Conservation (phyloP, 805 yeast genomes). For the Lipomyces orientalis region DNA sequence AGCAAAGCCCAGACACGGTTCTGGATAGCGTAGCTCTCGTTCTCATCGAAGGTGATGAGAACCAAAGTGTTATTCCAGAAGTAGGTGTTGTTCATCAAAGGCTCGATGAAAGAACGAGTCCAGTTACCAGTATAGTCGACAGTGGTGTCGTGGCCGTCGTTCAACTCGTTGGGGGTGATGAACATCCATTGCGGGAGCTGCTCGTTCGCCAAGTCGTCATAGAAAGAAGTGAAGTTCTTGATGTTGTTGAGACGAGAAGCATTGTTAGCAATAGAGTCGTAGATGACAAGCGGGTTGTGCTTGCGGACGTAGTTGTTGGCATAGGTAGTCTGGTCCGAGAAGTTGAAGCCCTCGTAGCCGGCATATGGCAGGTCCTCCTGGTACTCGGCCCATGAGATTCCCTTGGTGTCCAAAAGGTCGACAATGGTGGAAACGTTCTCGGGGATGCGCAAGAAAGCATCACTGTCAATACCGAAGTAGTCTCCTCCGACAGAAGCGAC, state of each 20-base stretch:
- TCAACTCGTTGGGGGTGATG: conserved; percentile 60
- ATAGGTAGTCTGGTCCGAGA: conserved; percentile 50
- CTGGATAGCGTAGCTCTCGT: conserved; percentile 51
- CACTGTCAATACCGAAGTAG: conserved; percentile 56
- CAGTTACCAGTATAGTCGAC: conserved; percentile 55
- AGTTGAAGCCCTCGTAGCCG: conserved; percentile 57
- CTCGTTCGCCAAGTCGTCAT: conserved; percentile 50
- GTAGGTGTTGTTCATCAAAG: conserved; percentile 49
- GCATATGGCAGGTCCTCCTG: conserved; percentile 60
- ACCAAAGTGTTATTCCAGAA: conserved; percentile 55
- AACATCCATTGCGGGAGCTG: conserved; percentile 58
- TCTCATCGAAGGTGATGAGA: conserved; percentile 58
- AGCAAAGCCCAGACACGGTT: conserved; percentile 55
- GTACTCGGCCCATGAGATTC: conserved; percentile 61
- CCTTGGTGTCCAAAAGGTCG: conserved; percentile 54
- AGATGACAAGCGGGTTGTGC: conserved; percentile 56
- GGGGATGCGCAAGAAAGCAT: conserved; percentile 54
- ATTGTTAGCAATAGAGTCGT: conserved; percentile 49
- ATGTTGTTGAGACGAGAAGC: conserved; percentile 51
- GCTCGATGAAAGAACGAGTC: conserved; percentile 51
- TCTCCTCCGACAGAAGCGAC: conserved; percentile 58
- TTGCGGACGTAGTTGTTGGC: conserved; percentile 59
- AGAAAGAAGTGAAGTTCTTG: conserved; percentile 56
- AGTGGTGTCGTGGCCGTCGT: conserved; percentile 59
- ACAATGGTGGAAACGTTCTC: conserved; percentile 55